Percentiles rank a stretch among this genome's conserved stretches.
These are phyloP conservation scores for Perilla frutescens DNA, from an alignment of 257 asterid species.

Conservation along the genomic window DNA sequence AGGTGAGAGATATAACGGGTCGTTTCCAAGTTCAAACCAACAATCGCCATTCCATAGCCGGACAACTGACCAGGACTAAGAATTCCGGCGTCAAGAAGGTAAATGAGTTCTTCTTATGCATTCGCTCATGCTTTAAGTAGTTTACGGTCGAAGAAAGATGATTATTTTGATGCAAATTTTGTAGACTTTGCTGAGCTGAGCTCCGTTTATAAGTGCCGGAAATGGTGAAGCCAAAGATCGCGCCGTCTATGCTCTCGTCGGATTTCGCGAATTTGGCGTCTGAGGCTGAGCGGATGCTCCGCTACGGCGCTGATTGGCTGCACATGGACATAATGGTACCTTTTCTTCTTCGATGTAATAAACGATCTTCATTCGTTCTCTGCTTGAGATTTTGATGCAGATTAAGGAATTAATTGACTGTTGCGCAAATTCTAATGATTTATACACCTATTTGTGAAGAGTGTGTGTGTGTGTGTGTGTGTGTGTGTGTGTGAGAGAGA, in stretches of 20 bases:
- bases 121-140: neutral
- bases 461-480: neutral
- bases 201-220: constrained; percentile 4
- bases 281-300: constrained; percentile 81
- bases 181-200: constrained; percentile 4
- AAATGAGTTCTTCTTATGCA: neutral
- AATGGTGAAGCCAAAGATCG: constrained; percentile 75
- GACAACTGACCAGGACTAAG: neutral
- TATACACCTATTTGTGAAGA: neutral
- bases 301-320: constrained; percentile 95
- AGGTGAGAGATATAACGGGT: neutral
- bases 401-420: neutral
- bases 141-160: neutral
- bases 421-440: too few species aligned
- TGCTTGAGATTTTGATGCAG: neutral
- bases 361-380: neutral
- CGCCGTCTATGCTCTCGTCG: constrained; percentile 95
- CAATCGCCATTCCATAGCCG: neutral
- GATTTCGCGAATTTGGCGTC: constrained; percentile 93
- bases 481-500: neutral
- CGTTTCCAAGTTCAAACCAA: neutral
- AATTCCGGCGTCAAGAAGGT: constrained; percentile 15
- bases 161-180: neutral
- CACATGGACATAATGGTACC: constrained; percentile 98
- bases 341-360: neutral